Evolutionary conservation across 345 rosid genomes (phyloP).

Genomic region (Syzygium grande): DNA sequence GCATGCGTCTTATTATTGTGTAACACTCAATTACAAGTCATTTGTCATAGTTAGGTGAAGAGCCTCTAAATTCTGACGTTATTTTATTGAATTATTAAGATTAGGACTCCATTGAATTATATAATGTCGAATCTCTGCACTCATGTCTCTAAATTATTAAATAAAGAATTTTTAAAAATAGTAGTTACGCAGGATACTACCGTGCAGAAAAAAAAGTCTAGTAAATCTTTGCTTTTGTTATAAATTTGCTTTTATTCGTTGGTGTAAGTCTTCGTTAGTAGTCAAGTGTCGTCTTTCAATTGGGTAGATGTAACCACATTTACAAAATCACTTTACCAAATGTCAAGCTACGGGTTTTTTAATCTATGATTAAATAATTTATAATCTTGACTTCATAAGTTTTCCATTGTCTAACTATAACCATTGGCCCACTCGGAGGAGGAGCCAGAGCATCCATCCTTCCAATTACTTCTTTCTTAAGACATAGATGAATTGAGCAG

Average conservation of each 20-base stretch:
- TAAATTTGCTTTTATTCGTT: background rate
- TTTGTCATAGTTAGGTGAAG: background rate
- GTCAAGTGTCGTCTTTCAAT: background rate
- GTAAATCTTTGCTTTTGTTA: background rate
- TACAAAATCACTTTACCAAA: background rate
- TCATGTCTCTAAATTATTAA: background rate
- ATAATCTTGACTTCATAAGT: background rate
- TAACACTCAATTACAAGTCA: background rate
- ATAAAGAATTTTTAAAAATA: background rate
- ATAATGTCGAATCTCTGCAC: background rate
- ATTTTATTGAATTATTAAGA: background rate
- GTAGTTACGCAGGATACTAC: background rate
- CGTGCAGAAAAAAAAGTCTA: background rate
- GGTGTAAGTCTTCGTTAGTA: background rate
- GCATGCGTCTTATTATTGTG: background rate
- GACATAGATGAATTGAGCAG: background rate
- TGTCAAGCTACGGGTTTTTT: background rate
- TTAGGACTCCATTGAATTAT: background rate
- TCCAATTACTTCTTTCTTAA: background rate
- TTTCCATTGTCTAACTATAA: background rate
- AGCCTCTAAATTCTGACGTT: background rate
- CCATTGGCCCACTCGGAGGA: background rate
- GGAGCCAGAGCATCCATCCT: background rate
- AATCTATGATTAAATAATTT: background rate
- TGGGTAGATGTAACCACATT: background rate